These are phyloP conservation scores for Venturia carpophila DNA, from an alignment of 2,329 filamentous ascomycete genomes.

Conservation along the genomic window DNA sequence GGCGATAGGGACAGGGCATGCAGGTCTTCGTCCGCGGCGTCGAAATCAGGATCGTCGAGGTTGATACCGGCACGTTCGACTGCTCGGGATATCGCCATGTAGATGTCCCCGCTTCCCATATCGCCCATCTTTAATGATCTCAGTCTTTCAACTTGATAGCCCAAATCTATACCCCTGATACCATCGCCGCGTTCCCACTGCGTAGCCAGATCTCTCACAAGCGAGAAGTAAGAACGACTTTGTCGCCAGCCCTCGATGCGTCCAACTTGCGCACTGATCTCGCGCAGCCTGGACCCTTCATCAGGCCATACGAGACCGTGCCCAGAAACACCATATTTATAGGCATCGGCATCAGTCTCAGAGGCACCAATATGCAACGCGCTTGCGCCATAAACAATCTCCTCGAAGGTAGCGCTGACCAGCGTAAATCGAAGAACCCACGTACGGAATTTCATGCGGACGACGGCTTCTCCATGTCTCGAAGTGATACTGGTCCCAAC, in stretches of 20 bases:
- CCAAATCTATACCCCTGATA: slow-evolving; percentile 73
- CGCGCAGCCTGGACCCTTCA: slow-evolving; percentile 68
- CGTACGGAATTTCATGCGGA: slow-evolving; percentile 85
- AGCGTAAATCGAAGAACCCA: slow-evolving; percentile 94
- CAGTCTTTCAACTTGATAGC: slow-evolving; percentile 87
- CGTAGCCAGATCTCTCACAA: slow-evolving; percentile 56
- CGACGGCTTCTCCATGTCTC: slow-evolving; percentile 79
- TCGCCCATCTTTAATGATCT: slow-evolving; percentile 72
- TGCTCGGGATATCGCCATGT: slow-evolving; percentile 67
- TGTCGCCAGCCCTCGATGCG: slow-evolving; percentile 96
- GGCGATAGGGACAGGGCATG: slow-evolving; percentile 19
- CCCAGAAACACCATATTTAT: slow-evolving; percentile 53
- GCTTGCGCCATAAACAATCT: slow-evolving; percentile 87
- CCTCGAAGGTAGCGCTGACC: slow-evolving; percentile 88
- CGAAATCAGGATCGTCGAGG: slow-evolving; percentile 14
- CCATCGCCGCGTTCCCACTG: slow-evolving; percentile 32
- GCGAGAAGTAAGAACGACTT: slow-evolving; percentile 90
- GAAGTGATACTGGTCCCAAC: slow-evolving; percentile 76
- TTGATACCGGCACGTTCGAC: slow-evolving; percentile 45
- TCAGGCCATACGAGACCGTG: slow-evolving; percentile 96
- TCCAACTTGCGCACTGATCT: slow-evolving; percentile 84
- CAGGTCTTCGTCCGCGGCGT: not conserved
- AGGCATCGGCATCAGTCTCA: slow-evolving; percentile 42
- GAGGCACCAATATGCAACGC: slow-evolving; percentile 78
- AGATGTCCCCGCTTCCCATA: slow-evolving; percentile 72